Conservation (phyloP, 345 rosid genomes). For the Sisymbrium altissimum region DNA sequence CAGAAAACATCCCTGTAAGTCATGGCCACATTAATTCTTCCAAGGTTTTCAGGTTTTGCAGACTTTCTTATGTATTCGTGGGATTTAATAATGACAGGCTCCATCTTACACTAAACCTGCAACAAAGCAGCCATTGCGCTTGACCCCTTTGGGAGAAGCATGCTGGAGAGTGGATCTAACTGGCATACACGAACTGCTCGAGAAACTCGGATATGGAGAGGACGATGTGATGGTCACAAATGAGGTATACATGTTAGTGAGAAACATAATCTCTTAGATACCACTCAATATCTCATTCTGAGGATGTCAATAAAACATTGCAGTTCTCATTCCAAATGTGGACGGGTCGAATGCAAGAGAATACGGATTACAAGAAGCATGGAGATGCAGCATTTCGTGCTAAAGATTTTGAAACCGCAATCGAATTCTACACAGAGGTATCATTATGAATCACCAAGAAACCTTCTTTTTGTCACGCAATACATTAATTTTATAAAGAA, state of each 20-base stretch:
- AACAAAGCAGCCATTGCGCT: slow-evolving; percentile 44
- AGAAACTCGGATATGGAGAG: slow-evolving; percentile 85
- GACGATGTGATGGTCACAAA: slow-evolving; percentile 85
- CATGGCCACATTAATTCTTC: not conserved
- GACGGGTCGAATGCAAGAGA: slow-evolving; percentile 95
- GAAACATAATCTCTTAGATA: not conserved
- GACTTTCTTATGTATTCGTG: slow-evolving; percentile 7
- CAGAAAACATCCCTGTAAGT: slow-evolving; percentile 26
- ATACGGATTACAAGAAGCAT: slow-evolving; percentile 78
- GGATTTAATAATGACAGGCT: slow-evolving; percentile 44
- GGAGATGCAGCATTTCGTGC: slow-evolving; percentile 92
- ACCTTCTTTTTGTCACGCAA: not conserved
- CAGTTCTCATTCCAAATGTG: slow-evolving; percentile 98
- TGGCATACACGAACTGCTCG: slow-evolving; percentile 79
- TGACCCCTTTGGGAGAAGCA: slow-evolving; percentile 85
- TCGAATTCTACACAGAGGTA: slow-evolving; percentile 78
- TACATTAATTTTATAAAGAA: not conserved
- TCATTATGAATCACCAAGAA: slow-evolving; percentile 6
- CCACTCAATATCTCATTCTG: not conserved
- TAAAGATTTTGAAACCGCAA: slow-evolving; percentile 72
- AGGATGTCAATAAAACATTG: not conserved
- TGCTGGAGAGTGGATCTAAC: slow-evolving; percentile 83
- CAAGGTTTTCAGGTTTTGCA: not conserved
- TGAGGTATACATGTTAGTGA: slow-evolving; percentile 50
- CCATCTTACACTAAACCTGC: slow-evolving; percentile 50